These are phyloP conservation scores for Neurospora sp. DNA, from an alignment of 2,329 filamentous ascomycete genomes.

Conservation along the genomic window DNA sequence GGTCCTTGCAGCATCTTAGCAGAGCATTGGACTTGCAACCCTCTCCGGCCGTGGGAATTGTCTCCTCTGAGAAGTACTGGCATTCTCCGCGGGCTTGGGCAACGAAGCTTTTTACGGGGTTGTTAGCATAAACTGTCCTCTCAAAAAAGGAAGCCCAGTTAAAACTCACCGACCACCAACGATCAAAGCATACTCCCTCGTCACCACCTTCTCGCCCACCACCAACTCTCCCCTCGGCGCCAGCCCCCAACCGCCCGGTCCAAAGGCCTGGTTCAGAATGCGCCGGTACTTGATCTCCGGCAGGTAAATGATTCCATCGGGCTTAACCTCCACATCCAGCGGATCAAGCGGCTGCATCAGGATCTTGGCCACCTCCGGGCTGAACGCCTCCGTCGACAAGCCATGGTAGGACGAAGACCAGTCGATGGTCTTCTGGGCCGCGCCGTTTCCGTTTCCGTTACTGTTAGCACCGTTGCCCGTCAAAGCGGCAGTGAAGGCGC, in stretches of 20 bases:
- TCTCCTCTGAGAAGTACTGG: conserved; percentile 81
- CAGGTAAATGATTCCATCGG: conserved; percentile 90
- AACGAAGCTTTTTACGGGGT: conserved; percentile 54
- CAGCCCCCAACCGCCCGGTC: conserved; percentile 90
- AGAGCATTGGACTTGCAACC: conserved; percentile 96
- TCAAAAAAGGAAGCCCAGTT: too few relatives aligned
- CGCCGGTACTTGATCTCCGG: conserved; percentile 97
- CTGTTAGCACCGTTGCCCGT: conserved; percentile 12
- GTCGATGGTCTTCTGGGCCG: conserved; percentile 37
- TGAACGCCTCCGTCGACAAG: conserved; percentile 61
- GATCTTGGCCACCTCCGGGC: conserved; percentile 56
- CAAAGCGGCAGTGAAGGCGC: conserved; percentile 9
- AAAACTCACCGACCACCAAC: conserved; percentile 68
- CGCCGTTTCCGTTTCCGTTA: not conserved
- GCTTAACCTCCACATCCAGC: conserved; percentile 90
- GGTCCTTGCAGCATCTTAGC: conserved; percentile 96
- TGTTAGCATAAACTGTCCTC: not conserved
- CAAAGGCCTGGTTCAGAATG: conserved; percentile 84
- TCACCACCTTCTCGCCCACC: conserved; percentile 71
- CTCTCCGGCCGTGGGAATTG: conserved; percentile 88
- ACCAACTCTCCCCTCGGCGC: conserved; percentile 79
- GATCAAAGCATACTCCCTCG: conserved; percentile 87
- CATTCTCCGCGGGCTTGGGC: conserved; percentile 91
- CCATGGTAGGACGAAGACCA: conserved; percentile 82
- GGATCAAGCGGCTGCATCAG: conserved; percentile 58